phyloP scores from a whole-genome alignment of 805 yeast species.

The Yamadazyma phyllophila region DNA sequence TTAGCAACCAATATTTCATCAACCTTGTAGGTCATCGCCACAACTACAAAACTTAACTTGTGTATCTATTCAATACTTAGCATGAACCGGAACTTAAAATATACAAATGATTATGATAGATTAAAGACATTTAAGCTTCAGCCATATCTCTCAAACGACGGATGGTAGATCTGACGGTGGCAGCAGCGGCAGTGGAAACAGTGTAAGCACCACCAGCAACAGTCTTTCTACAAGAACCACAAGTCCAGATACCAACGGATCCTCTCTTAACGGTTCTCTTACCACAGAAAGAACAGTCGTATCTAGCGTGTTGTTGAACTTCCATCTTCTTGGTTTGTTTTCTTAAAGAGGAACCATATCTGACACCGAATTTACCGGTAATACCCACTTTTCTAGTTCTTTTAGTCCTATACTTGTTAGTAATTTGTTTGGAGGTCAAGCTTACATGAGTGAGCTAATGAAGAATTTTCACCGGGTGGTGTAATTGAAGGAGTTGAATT shows the following conservation, averaged over 20 bases:
- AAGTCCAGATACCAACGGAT: constrained; percentile 98
- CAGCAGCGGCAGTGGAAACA: constrained; percentile 99
- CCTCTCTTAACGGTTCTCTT: constrained; percentile 97
- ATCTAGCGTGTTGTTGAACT: constrained; percentile 97
- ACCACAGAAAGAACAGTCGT: constrained; percentile 99
- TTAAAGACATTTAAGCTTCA: constrained; percentile 73
- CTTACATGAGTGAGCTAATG: too few relatives aligned
- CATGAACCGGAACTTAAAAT: constrained; percentile 21
- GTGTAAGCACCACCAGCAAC: constrained; percentile 99
- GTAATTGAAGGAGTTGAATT: too few relatives aligned
- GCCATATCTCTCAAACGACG: constrained; percentile 99
- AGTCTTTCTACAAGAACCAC: constrained; percentile 92
- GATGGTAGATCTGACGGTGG: constrained; percentile 99
- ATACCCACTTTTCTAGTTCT: constrained; percentile 99
- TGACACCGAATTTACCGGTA: constrained; percentile 99
- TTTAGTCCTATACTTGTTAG: constrained; percentile 81
- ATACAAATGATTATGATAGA: constrained; percentile 18
- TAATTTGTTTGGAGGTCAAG: constrained; percentile 16
- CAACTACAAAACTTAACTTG: neutral
- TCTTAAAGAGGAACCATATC: constrained; percentile 99
- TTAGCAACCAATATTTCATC: too few relatives aligned
- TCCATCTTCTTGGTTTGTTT: constrained; percentile 99
- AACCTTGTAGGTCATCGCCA: too few relatives aligned
- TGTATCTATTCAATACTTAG: constrained; percentile 5
- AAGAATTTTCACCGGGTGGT: too few relatives aligned